phyloP scores from a whole-genome alignment of 2,329 filamentous ascomycete species.

The Cadophora gregata region DNA sequence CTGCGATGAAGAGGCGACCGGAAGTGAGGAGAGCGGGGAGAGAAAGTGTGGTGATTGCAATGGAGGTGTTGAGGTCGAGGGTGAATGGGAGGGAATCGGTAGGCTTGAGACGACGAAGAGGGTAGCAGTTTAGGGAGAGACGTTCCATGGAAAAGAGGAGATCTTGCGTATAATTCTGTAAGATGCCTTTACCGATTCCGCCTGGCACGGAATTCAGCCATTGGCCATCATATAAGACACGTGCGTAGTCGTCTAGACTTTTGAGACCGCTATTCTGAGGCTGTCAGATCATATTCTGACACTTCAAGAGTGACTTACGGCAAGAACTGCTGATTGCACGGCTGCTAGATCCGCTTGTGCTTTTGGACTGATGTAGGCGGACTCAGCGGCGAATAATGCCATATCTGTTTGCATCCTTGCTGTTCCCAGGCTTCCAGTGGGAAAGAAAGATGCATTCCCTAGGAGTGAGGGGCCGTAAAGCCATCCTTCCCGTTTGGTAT shows the following conservation, averaged over 20 bases:
- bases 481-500: constrained; percentile 20
- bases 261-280: constrained; percentile 28
- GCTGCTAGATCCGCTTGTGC: constrained; percentile 15
- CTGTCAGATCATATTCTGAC: not conserved
- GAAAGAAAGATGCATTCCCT: constrained; percentile 23
- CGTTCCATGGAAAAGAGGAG: constrained; percentile 56
- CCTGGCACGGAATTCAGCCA: constrained; percentile 48
- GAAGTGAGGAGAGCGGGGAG: constrained; percentile 42
- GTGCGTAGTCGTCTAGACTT: constrained; percentile 25
- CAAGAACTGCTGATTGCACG: constrained; percentile 19
- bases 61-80: constrained; percentile 43
- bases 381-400: constrained; percentile 15
- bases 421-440: constrained; percentile 10
- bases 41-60: constrained; percentile 42
- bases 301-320: not conserved
- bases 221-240: constrained; percentile 49
- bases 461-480: constrained; percentile 25
- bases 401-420: constrained; percentile 19
- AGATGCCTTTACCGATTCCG: constrained; percentile 46
- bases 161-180: constrained; percentile 54
- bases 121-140: constrained; percentile 50
- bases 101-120: constrained; percentile 45
- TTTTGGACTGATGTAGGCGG: not conserved
- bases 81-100: constrained; percentile 47
- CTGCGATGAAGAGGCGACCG: constrained; percentile 52